Conservation (phyloP, 768 basidiomycete genomes). For the Kockovaella imperatae region DNA sequence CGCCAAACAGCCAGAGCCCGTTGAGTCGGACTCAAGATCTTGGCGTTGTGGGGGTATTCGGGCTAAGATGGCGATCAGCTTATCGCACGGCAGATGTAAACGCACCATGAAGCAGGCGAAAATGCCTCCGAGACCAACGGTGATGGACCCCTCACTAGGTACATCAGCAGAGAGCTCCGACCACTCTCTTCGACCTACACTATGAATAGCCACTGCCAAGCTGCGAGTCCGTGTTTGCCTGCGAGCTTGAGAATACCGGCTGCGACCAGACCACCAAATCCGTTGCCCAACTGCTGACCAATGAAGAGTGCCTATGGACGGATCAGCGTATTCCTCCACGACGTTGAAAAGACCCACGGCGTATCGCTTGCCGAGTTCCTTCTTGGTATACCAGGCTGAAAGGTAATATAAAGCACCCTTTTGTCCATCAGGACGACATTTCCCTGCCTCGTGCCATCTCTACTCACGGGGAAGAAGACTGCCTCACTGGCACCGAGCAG, state of each 20-base stretch:
- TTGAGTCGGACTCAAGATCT: constrained; percentile 10
- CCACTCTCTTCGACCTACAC: not conserved
- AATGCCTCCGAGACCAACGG: constrained; percentile 8
- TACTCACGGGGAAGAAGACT: constrained; percentile 8
- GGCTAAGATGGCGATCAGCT: constrained; percentile 3
- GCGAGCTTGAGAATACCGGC: constrained; percentile 26
- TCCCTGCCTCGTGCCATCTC: too few species aligned
- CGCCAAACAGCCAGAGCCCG: constrained; percentile 24
- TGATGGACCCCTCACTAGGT: constrained; percentile 8
- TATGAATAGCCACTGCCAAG: constrained; percentile 40
- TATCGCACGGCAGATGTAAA: not conserved
- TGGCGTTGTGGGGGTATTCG: constrained; percentile 26
- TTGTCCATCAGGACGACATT: not conserved
- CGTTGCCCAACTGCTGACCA: constrained; percentile 36
- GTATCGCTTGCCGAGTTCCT: constrained; percentile 26
- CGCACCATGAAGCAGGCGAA: constrained; percentile 8
- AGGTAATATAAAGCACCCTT: constrained; percentile 36
- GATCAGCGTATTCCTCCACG: too few species aligned
- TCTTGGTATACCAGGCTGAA: constrained; percentile 28
- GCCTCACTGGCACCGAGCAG: constrained; percentile 24
- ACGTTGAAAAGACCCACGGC: too few species aligned
- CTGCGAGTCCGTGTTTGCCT: constrained; percentile 29
- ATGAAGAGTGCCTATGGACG: constrained; percentile 30
- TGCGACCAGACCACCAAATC: constrained; percentile 35
- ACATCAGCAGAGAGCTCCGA: too few species aligned